These are phyloP conservation scores for Yamadazyma membranifaciens DNA, from an alignment of 1,139 yeast genomes.

Conservation along the genomic window DNA sequence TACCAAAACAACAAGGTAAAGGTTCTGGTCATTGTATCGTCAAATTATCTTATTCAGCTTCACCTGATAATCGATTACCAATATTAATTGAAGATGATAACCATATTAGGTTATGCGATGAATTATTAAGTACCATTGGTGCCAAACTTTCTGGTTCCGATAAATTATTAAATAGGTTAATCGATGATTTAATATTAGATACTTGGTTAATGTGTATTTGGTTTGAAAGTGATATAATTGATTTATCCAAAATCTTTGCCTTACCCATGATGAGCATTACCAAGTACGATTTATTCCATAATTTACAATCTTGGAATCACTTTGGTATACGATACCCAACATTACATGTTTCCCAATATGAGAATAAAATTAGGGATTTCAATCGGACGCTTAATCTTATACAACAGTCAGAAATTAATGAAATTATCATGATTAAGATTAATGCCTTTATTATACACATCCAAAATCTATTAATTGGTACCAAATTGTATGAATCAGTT, in stretches of 20 bases:
- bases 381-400: conserved; percentile 15
- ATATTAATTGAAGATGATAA: conserved; percentile 38
- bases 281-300: conserved; percentile 20
- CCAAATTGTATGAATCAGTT: conserved; percentile 18
- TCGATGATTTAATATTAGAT: conserved; percentile 42
- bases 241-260: conserved; percentile 19
- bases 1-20: neutral
- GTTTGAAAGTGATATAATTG: conserved; percentile 19
- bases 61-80: conserved; percentile 44
- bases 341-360: conserved; percentile 19
- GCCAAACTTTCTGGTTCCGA: conserved; percentile 7
- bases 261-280: conserved; percentile 18
- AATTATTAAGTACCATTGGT: conserved; percentile 6
- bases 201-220: conserved; percentile 34
- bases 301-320: conserved; percentile 26
- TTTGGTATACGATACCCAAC: conserved; percentile 25
- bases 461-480: conserved; percentile 13
- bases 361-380: conserved; percentile 16
- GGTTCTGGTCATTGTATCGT: conserved; percentile 22
- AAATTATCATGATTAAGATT: conserved; percentile 12
- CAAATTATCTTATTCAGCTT: conserved; percentile 35
- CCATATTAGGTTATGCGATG: conserved; percentile 20
- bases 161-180: conserved; percentile 26
- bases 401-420: conserved; percentile 6
- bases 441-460: conserved; percentile 20